phyloP scores from a whole-genome alignment of 805 yeast species.

The Candida michaelii region DNA sequence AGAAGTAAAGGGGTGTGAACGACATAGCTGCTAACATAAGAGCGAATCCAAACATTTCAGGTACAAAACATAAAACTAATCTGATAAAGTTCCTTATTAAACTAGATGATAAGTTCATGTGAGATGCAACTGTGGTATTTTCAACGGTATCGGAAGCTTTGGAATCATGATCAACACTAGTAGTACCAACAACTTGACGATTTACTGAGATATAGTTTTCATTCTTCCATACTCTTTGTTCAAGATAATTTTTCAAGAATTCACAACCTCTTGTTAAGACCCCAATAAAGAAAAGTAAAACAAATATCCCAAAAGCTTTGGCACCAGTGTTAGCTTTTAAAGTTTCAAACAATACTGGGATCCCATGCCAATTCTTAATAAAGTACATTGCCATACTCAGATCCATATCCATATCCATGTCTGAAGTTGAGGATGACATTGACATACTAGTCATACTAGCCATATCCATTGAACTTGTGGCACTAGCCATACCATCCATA shows the following conservation, averaged over 20 bases:
- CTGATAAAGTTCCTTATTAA: conserved; percentile 53
- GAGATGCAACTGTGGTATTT: background rate
- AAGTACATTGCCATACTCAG: conserved; percentile 56
- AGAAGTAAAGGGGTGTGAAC: conserved; percentile 63
- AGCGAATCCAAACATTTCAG: conserved; percentile 68
- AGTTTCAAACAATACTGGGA: conserved; percentile 63
- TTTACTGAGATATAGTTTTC: conserved; percentile 19
- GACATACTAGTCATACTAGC: conserved; percentile 9
- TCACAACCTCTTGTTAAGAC: conserved; percentile 60
- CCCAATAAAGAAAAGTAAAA: conserved; percentile 56
- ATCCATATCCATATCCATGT: conserved; percentile 17
- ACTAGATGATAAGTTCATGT: conserved; percentile 7
- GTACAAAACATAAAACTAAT: conserved; percentile 53
- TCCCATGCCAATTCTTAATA: conserved; percentile 47
- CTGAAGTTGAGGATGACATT: conserved; percentile 9
- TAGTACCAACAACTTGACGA: conserved; percentile 9
- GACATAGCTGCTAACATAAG: conserved; percentile 81
- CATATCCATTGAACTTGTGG: conserved; percentile 4
- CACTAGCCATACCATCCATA: conserved; percentile 2
- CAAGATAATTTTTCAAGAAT: conserved; percentile 62
- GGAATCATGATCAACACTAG: conserved; percentile 1
- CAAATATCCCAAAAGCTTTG: conserved; percentile 72
- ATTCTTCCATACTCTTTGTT: conserved; percentile 62
- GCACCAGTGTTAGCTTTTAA: conserved; percentile 55
- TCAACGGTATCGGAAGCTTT: background rate